Percentiles rank a stretch among this genome's conserved stretches.
These are phyloP conservation scores for Apiotrichum akiyoshidainum DNA, from an alignment of 1,284 basidiomycete genomes.

Conservation along the genomic window DNA sequence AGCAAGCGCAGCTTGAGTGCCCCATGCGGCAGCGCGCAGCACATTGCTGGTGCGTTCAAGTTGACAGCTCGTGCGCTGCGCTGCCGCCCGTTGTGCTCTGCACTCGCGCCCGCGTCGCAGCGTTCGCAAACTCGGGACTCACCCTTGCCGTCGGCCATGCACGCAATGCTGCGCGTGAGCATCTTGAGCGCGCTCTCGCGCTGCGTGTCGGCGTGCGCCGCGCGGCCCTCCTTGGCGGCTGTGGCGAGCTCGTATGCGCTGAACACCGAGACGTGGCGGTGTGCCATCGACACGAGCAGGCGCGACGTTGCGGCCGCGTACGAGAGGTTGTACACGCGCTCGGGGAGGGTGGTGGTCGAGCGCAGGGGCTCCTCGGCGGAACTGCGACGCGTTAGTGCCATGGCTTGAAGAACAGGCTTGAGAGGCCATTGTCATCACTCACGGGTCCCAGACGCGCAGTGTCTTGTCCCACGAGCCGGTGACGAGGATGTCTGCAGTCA, in stretches of 20 bases:
- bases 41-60: too few relatives aligned
- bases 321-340: slow-evolving; percentile 76
- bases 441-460: slow-evolving; percentile 79
- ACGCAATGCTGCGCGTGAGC: slow-evolving; percentile 84
- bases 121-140: slow-evolving; percentile 25
- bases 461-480: slow-evolving; percentile 89
- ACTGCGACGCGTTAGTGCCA: slow-evolving; percentile 16
- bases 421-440: slow-evolving; percentile 24
- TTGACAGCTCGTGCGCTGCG: too few relatives aligned
- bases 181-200: slow-evolving; percentile 93
- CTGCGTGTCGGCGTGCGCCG: slow-evolving; percentile 62
- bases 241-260: slow-evolving; percentile 67
- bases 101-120: too few relatives aligned
- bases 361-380: slow-evolving; percentile 56
- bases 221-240: slow-evolving; percentile 56
- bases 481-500: slow-evolving; percentile 62
- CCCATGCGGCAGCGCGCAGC: too few relatives aligned
- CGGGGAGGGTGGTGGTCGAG: slow-evolving; percentile 66
- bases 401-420: neutral
- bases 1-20: too few relatives aligned
- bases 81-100: too few relatives aligned
- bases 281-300: slow-evolving; percentile 86
- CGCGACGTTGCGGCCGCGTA: slow-evolving; percentile 50
- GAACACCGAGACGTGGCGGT: slow-evolving; percentile 80
- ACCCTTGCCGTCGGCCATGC: slow-evolving; percentile 91